Evolutionary conservation across 2,329 filamentous ascomycete species (phyloP).

Genomic region (Penicillium sp.): DNA sequence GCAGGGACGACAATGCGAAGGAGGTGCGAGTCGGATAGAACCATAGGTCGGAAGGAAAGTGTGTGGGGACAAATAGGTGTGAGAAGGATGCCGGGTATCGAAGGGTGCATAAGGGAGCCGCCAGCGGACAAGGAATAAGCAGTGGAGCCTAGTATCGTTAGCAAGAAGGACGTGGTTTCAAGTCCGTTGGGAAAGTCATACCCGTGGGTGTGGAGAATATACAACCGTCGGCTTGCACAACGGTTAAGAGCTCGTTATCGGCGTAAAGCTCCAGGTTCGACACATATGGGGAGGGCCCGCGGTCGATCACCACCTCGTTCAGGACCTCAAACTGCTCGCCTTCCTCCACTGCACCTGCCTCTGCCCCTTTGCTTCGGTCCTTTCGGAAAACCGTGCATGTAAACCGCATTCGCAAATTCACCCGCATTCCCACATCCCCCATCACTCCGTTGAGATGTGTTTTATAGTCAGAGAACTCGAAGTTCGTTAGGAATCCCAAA

Average conservation of each 20-base stretch:
- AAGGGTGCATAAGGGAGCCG: constrained; percentile 89
- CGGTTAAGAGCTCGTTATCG: constrained; percentile 88
- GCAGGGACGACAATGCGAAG: constrained; percentile 81
- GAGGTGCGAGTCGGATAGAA: constrained; percentile 88
- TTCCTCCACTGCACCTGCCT: constrained; percentile 64
- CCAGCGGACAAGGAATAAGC: constrained; percentile 95
- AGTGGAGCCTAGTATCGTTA: constrained; percentile 69
- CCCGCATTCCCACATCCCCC: constrained; percentile 92
- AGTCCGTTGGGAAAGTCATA: constrained; percentile 30
- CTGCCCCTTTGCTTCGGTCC: constrained; percentile 43
- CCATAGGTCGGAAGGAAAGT: constrained; percentile 94
- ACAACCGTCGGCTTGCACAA: constrained; percentile 93
- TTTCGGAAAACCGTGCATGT: constrained; percentile 93
- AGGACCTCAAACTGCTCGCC: constrained; percentile 96
- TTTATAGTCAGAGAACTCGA: constrained; percentile 87
- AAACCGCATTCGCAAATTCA: constrained; percentile 97
- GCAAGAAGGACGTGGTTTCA: no score
- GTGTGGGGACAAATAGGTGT: constrained; percentile 98
- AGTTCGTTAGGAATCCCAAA: constrained; percentile 92
- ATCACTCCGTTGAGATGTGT: constrained; percentile 81
- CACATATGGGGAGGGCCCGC: constrained; percentile 92
- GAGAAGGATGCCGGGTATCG: constrained; percentile 91
- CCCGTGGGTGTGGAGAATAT: constrained; percentile 96
- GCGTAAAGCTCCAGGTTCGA: constrained; percentile 95
- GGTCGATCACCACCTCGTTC: constrained; percentile 97